These are phyloP conservation scores for Lasiodiplodia gonubiensis DNA, from an alignment of 2,329 filamentous ascomycete genomes.

Conservation along the genomic window DNA sequence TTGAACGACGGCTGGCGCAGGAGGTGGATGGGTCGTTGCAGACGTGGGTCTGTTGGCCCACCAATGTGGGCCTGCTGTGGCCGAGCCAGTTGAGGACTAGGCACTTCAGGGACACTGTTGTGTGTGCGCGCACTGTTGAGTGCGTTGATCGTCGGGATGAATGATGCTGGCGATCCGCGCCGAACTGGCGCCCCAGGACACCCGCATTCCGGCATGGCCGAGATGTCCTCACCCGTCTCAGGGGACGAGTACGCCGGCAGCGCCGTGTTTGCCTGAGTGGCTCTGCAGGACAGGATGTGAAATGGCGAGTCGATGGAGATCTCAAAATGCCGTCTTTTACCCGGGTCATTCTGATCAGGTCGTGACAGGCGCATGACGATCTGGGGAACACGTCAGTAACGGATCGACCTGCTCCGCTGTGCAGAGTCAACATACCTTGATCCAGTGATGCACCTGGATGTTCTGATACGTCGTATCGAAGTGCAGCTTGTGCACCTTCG, in stretches of 20 bases:
- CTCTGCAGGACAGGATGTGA: conserved; percentile 88
- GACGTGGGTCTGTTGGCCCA: conserved; percentile 52
- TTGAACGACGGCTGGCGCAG: conserved; percentile 84
- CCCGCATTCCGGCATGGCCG: conserved; percentile 60
- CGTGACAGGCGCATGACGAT: conserved; percentile 93
- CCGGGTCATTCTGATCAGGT: conserved; percentile 76
- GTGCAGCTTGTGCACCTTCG: conserved; percentile 70
- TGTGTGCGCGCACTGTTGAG: conserved; percentile 48
- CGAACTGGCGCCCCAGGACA: conserved; percentile 69
- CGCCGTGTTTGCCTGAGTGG: conserved; percentile 87
- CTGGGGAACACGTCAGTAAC: conserved; percentile 51
- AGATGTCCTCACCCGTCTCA: conserved; percentile 44
- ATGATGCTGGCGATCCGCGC: conserved; percentile 55
- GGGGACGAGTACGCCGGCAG: conserved; percentile 78
- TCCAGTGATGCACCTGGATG: conserved; percentile 94
- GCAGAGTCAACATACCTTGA: conserved; percentile 68
- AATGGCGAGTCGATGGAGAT: conserved; percentile 97
- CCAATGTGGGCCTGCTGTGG: conserved; percentile 53
- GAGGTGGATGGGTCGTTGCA: conserved; percentile 79
- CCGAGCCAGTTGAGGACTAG: conserved; percentile 58
- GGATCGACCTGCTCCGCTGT: not conserved
- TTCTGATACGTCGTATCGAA: conserved; percentile 94
- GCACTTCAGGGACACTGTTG: conserved; percentile 36
- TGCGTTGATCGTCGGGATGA: conserved; percentile 64
- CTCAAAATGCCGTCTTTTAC: conserved; percentile 86